phyloP scores from a whole-genome alignment of 1,284 basidiomycete species.

The Cryptococcus sp. region DNA sequence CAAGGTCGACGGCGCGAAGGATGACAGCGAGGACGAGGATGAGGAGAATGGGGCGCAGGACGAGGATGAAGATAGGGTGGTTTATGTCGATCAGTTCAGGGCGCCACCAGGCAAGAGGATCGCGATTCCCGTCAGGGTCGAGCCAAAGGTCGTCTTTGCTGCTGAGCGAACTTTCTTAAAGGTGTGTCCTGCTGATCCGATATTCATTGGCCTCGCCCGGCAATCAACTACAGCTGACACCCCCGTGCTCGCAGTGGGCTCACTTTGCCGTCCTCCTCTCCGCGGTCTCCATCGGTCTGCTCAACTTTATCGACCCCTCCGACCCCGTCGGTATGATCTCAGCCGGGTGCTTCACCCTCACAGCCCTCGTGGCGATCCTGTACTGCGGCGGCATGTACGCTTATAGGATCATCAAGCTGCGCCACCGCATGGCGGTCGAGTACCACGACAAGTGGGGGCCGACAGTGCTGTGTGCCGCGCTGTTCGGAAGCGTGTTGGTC shows the following conservation, averaged over 20 bases:
- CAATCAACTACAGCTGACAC: background rate
- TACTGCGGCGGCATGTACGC: constrained; percentile 86
- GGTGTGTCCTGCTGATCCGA: constrained; percentile 18
- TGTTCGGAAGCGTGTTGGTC: constrained; percentile 68
- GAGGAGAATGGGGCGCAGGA: constrained; percentile 46
- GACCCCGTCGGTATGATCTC: constrained; percentile 78
- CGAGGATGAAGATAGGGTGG: constrained; percentile 32
- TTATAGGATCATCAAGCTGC: constrained; percentile 73
- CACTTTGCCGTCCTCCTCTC: constrained; percentile 86
- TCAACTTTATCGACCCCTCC: constrained; percentile 78
- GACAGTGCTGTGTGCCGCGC: constrained; percentile 65
- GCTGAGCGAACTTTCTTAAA: constrained; percentile 67
- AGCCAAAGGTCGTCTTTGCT: constrained; percentile 93
- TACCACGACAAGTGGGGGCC: constrained; percentile 89
- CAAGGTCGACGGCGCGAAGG: constrained; percentile 48
- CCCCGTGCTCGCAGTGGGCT: constrained; percentile 61
- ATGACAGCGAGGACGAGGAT: constrained; percentile 47
- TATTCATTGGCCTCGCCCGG: background rate
- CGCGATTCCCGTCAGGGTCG: constrained; percentile 85
- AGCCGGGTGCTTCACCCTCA: constrained; percentile 80
- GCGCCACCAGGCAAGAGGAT: constrained; percentile 88
- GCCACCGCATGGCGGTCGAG: constrained; percentile 65
- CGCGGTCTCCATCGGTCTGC: constrained; percentile 79
- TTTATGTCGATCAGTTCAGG: constrained; percentile 67
- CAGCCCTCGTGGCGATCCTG: constrained; percentile 81